Base-by-base conservation (phyloP, 1,139 yeast genomes). In the Taphrina betulina region DNA sequence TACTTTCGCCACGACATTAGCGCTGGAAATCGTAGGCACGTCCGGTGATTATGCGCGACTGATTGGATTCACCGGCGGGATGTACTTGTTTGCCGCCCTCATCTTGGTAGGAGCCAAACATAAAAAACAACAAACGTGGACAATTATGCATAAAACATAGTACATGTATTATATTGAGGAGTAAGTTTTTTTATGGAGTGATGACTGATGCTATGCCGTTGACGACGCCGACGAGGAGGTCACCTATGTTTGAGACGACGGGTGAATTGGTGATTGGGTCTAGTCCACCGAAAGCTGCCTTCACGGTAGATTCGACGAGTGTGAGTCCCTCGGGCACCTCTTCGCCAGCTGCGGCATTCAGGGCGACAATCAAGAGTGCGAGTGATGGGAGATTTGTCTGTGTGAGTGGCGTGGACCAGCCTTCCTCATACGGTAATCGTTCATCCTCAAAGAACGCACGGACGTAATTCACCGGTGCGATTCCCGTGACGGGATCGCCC, bases 1-100 rank as follows among this genome's bases (percentile, higher is more conserved):
- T 36, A 66, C 81, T 43, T 75, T 75, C 48, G 71, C 79, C 20
- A 69, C 66, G 46, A 66, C 68, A 22, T 62, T 62, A 2, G 68
- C 70, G 1, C 48, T 62, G 29, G 64, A 59, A 14, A 31, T 63
- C 5, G 53, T 50, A 19, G 46, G 46, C 5, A 3, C 20, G 19
- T 26, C 34, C 7, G 46, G 46, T 5, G 40, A 28, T 23, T 48
- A 46, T 8, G 50, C 37, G 24, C 40, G 54, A 20, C 41, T 40
- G n/a, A 50, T 50, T 50, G 46, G 38, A n/a, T 50, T 38, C 19
- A 46, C 54, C 14, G 54, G 54, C 3, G 54, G 33, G 8, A 19
- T 10, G 14, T 50, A 20, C 34, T 14, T 40, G 10, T 16, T 40
- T 5, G 54, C 54, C 8, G 54, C 40, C 22, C n/a, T 38, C 31